A percentile compares a stretch with the other conserved stretches of the same genome.
Conservation (phyloP, 176 grass and related monocot species). For the Chloris gayana region DNA sequence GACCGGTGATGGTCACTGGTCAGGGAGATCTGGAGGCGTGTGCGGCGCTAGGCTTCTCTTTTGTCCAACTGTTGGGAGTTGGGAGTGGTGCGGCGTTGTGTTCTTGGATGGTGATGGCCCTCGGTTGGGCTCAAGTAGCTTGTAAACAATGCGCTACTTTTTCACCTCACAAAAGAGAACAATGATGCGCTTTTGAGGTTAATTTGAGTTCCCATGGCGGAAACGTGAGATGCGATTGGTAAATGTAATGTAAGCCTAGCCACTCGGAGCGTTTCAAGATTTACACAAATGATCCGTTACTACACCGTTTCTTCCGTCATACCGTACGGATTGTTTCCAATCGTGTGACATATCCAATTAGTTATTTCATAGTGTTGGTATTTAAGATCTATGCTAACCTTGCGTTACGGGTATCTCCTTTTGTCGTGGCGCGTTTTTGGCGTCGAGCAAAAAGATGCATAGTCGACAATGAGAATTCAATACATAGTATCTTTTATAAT, state of each 20-base stretch:
- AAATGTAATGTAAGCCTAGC: too few species aligned
- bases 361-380: background rate
- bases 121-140: background rate
- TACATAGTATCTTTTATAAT: background rate
- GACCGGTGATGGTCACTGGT: background rate
- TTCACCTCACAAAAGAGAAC: background rate
- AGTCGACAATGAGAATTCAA: background rate
- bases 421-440: background rate
- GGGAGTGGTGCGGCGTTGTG: background rate
- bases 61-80: conserved; percentile 28
- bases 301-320: too few species aligned
- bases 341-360: too few species aligned
- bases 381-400: background rate
- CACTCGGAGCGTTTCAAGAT: too few species aligned
- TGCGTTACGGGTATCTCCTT: background rate
- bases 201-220: background rate
- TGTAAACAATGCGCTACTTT: background rate
- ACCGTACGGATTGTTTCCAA: too few species aligned
- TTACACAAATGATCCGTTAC: too few species aligned
- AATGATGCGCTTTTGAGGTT: background rate
- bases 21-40: background rate
- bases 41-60: conserved; percentile 35
- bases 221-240: too few species aligned
- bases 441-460: background rate
- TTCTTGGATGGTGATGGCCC: background rate